A percentile compares a stretch with the other conserved stretches of the same genome.
phyloP scores from a whole-genome alignment of 768 basidiomycete species.

The Sporobolomyces pararoseus region DNA sequence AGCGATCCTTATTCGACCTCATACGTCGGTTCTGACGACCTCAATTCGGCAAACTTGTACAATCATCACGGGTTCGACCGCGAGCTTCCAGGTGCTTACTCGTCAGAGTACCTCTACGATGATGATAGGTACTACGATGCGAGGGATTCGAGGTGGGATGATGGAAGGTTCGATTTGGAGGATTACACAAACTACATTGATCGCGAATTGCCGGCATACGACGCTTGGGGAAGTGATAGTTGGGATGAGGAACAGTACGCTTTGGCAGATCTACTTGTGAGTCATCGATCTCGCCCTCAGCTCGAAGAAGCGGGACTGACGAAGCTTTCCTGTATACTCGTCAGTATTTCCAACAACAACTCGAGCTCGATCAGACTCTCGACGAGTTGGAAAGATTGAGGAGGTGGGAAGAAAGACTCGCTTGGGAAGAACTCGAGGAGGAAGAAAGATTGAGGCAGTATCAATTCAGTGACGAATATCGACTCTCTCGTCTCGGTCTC shows the following conservation, averaged over 20 bases:
- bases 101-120: too few species aligned
- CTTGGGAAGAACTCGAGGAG: slow-evolving; percentile 31
- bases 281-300: neutral
- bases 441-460: slow-evolving; percentile 2
- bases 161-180: neutral
- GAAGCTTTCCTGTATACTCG: neutral
- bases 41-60: neutral
- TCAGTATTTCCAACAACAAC: slow-evolving; percentile 30
- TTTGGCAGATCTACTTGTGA: slow-evolving; percentile 28
- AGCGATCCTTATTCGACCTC: neutral
- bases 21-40: neutral
- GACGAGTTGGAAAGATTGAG: slow-evolving; percentile 12
- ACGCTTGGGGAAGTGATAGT: slow-evolving; percentile 11
- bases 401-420: slow-evolving; percentile 30
- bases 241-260: slow-evolving; percentile 29
- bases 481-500: slow-evolving; percentile 21
- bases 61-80: too few species aligned
- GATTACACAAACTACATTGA: slow-evolving; percentile 9
- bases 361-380: slow-evolving; percentile 28
- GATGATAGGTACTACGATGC: neutral
- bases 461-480: neutral
- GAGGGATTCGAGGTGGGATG: neutral
- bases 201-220: neutral
- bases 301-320: too few species aligned
- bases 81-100: too few species aligned